phyloP scores from a whole-genome alignment of 176 grass and related monocot species.

The Calamus simplicifolius region DNA sequence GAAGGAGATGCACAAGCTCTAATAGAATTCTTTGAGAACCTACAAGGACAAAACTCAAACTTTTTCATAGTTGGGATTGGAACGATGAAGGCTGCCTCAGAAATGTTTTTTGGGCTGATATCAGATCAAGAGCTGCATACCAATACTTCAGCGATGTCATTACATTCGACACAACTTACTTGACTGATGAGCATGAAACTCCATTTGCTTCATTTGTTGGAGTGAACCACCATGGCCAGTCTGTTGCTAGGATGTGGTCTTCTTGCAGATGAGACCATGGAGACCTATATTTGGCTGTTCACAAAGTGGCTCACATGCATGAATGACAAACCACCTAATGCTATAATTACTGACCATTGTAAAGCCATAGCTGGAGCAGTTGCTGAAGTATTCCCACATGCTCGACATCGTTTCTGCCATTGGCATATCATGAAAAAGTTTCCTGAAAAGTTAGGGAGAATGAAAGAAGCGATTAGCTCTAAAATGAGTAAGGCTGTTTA shows the following conservation, averaged over 20 bases:
- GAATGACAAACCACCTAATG: constrained; percentile 62
- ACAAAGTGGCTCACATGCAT: constrained; percentile 71
- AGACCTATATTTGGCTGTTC: constrained; percentile 65
- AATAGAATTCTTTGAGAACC: too few species aligned
- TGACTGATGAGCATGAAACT: constrained; percentile 43
- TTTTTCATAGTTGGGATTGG: too few species aligned
- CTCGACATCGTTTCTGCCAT: constrained; percentile 60
- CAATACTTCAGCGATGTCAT: constrained; percentile 23
- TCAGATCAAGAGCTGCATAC: too few species aligned
- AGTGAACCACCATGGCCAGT: constrained; percentile 82
- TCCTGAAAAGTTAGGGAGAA: constrained; percentile 49
- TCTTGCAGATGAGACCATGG: constrained; percentile 46
- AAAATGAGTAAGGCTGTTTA: constrained; percentile 84
- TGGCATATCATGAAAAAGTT: constrained; percentile 85
- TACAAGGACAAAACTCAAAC: too few species aligned
- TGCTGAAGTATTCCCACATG: constrained; percentile 50
- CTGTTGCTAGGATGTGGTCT: constrained; percentile 67
- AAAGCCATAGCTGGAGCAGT: constrained; percentile 48
- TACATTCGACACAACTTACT: constrained; percentile 60
- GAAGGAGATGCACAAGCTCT: too few species aligned
- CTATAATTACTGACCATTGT: constrained; percentile 54
- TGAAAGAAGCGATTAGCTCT: constrained; percentile 45
- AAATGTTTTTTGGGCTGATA: too few species aligned
- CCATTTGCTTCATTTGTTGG: constrained; percentile 61
- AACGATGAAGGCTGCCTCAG: too few species aligned